Base-by-base conservation (phyloP, 2,329 filamentous ascomycete species). In the Claviceps arundinis region DNA sequence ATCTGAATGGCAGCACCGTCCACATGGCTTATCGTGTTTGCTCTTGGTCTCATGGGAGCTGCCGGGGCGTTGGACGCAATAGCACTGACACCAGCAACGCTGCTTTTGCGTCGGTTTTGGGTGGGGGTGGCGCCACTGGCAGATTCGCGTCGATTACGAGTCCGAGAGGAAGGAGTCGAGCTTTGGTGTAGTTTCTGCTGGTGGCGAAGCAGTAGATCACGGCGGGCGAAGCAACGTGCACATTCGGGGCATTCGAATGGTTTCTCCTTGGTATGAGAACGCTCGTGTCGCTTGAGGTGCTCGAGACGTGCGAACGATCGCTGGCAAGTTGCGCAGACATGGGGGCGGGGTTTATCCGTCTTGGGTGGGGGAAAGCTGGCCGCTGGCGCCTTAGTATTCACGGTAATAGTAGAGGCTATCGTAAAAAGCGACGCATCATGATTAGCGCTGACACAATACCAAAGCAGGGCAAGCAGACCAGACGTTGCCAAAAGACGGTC, bases 141-240 rank as follows among this genome's bases (percentile, higher is more conserved):
- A 68, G 93, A 97, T 71, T 97, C 93, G 58, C 93, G 81, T 58
- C 91, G 85, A 60, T 89, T 90, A 60, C 90, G 82, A 46, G 90
- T 89, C 55, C 90, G 82, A 46, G 89, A 85, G 5, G 89, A 89
- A 5, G 93, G 87, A 0, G 89, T 89, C 13, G 88, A 87, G 26
- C 89, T 89, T 76, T 95, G 89, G 67, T 98, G 93, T 47, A 98
- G 79, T 75, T 98, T 98, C 75, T 98, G 93, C 76, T 98, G 93
- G 70, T 98, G 93, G 54, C 93, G 82, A 58, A 98, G 74, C 52
- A 98, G 77, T 59, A 98, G 71, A 68, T 98, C 93, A 58, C 93
- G 82, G 55, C 93, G 82, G 55, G 93, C 93, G 70, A 98, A 98
- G 71, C 93, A 97, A 70, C 93, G 76, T 40, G 88, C 80, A 69